Evolutionary conservation across 768 basidiomycete genomes (phyloP), one percentile per base, ranked within the genome.

Genomic region (Xanthoconium purpureum): DNA sequence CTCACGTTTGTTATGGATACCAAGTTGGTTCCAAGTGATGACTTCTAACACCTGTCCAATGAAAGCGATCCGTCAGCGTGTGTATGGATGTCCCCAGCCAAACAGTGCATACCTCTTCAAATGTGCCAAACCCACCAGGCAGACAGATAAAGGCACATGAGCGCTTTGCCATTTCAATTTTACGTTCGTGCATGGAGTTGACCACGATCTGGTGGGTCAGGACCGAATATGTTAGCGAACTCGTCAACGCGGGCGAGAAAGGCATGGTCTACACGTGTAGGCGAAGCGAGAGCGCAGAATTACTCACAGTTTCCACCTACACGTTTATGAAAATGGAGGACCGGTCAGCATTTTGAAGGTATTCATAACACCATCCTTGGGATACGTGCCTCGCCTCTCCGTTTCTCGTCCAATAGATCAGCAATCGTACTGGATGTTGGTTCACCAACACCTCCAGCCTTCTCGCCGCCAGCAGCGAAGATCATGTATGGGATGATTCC

Each of bases 71-170:
- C 33, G 55, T 64, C 38, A 61, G 39, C 8, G 37, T 20, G 54
- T 50, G 32, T 18, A n/a, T 13, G 46, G n/a, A n/a, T n/a, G n/a
- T n/a, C n/a, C n/a, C n/a, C n/a, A n/a, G n/a, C n/a, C n/a, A n/a
- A 24, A n/a, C 37, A n/a, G 20, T 33, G 14, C 54, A 6, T 56
- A 72, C 90, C 81, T 98, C 96, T 73, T 99, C 97, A 60, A 93
- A 91, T 0, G 95, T 98, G 11, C 96, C 96, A 66, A 85, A 97
- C 0, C 96, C 96, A 18, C 96, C 96, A 2, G 96, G 95, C 18
- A 99, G 75, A 12, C 86, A 91, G 46, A 98, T 75, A 64, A 99
- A 99, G 0, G 85, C 94, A 17, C 81, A 79, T 0, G 83, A 83
- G 10, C 88, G 77, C 60, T 81, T 82, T 0, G 95, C 94, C 94